A percentile compares a stretch with the other conserved stretches of the same genome.
Evolutionary conservation across 176 grass and related monocot genomes (phyloP).

Genomic region (Oryza meyeriana): DNA sequence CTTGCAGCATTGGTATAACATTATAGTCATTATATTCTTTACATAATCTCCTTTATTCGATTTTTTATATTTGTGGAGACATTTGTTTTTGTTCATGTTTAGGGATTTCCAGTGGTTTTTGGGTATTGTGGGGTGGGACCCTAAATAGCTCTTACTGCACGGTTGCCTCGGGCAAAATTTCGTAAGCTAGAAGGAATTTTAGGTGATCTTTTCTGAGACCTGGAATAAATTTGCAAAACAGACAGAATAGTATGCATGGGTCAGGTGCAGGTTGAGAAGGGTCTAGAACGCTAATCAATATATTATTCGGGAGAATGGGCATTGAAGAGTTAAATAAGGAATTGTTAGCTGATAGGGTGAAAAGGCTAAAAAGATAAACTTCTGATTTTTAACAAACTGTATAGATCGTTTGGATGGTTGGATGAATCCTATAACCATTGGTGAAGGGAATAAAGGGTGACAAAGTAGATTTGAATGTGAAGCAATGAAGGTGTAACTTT

Average conservation of each 20-base stretch:
- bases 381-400: background rate
- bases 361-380: background rate
- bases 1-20: slow-evolving; percentile 82
- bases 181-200: background rate
- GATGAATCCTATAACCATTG: background rate
- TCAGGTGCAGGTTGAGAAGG: background rate
- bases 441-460: background rate
- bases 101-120: background rate
- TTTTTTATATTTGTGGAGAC: background rate
- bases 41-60: background rate
- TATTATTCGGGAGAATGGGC: background rate
- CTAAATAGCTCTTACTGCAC: background rate
- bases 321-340: background rate
- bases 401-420: background rate
- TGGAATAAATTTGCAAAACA: background rate
- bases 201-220: background rate
- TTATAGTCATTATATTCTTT: slow-evolving; percentile 18
- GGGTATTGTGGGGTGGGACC: background rate
- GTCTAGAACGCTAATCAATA: background rate
- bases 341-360: background rate
- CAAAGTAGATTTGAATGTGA: background rate
- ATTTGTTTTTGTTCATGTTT: background rate
- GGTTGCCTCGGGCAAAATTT: background rate
- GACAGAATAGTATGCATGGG: background rate
- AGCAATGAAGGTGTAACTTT: background rate